Conservation (phyloP, 2,329 filamentous ascomycete genomes). For the Claviceps fusiformis region DNA sequence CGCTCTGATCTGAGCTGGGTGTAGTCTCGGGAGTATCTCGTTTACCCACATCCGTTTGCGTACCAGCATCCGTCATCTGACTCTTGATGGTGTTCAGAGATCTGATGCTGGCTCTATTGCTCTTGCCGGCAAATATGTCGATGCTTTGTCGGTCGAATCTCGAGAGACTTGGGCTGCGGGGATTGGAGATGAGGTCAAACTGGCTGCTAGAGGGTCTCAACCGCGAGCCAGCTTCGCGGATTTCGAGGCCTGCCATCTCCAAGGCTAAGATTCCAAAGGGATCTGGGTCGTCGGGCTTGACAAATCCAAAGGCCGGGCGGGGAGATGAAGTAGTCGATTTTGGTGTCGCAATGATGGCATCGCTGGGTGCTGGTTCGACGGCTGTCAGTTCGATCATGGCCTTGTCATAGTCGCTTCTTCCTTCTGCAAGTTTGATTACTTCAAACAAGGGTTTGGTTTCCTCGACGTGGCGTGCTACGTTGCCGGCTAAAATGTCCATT, state of each 20-base stretch:
- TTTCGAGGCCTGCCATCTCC: slow-evolving; percentile 81
- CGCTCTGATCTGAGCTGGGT: slow-evolving; percentile 40
- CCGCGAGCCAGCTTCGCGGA: slow-evolving; percentile 68
- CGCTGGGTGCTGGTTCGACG: slow-evolving; percentile 59
- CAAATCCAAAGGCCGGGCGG: slow-evolving; percentile 57
- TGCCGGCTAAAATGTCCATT: slow-evolving; percentile 43
- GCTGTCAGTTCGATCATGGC: slow-evolving; percentile 50
- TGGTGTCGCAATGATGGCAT: slow-evolving; percentile 44
- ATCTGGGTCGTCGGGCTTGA: slow-evolving; percentile 69
- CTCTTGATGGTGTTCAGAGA: slow-evolving; percentile 55
- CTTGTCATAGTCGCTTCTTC: slow-evolving; percentile 61
- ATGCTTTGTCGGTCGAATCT: slow-evolving; percentile 52
- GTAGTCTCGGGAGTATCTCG: slow-evolving; percentile 38
- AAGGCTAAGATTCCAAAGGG: slow-evolving; percentile 83
- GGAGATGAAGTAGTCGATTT: slow-evolving; percentile 22
- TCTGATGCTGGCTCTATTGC: slow-evolving; percentile 63
- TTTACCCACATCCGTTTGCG: slow-evolving; percentile 40
- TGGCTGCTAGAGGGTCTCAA: slow-evolving; percentile 61
- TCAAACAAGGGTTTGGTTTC: slow-evolving; percentile 54
- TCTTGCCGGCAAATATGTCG: slow-evolving; percentile 46
- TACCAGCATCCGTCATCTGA: slow-evolving; percentile 56
- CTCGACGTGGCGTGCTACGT: slow-evolving; percentile 38
- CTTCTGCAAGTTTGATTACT: slow-evolving; percentile 79
- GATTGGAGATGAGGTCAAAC: slow-evolving; percentile 69
- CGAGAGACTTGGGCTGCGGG: slow-evolving; percentile 56